phyloP scores from a whole-genome alignment of 306 rosid species.

The Gleditsia sinensis region DNA sequence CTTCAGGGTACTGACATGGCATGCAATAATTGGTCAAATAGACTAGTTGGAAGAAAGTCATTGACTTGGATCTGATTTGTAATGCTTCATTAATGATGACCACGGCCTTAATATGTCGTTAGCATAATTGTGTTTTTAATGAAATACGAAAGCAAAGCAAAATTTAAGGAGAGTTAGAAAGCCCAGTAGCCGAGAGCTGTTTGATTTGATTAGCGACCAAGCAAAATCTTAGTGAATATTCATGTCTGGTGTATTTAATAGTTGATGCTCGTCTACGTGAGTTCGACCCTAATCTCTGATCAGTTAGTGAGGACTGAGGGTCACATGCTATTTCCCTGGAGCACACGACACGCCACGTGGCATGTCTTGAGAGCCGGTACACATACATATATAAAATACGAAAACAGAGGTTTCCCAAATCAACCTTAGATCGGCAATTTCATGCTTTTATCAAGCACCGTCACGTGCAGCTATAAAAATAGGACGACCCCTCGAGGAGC shows the following conservation, averaged over 20 bases:
- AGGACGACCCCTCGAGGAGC: conserved; percentile 38
- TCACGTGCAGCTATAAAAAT: conserved; percentile 57
- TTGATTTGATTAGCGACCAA: conserved; percentile 13
- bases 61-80: conserved; percentile 39
- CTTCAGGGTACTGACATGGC: conserved; percentile 36
- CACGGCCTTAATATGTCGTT: conserved; percentile 16
- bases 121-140: conserved; percentile 22
- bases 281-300: conserved; percentile 19
- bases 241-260: conserved; percentile 15
- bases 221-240: conserved; percentile 23
- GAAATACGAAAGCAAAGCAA: not conserved
- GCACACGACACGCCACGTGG: conserved; percentile 76
- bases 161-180: too few relatives aligned
- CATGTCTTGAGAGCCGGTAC: conserved; percentile 35
- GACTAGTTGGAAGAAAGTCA: not conserved
- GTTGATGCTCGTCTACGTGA: conserved; percentile 47
- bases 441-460: conserved; percentile 54
- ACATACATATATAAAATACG: conserved; percentile 32
- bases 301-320: conserved; percentile 37
- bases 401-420: conserved; percentile 38
- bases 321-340: conserved; percentile 75
- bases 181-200: too few relatives aligned
- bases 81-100: conserved; percentile 30
- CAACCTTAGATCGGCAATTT: conserved; percentile 50
- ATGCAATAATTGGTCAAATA: conserved; percentile 33